Percentiles rank a stretch among this genome's conserved stretches.
Conservation (phyloP, 306 rosid genomes). For the Castanopsis chinensis region DNA sequence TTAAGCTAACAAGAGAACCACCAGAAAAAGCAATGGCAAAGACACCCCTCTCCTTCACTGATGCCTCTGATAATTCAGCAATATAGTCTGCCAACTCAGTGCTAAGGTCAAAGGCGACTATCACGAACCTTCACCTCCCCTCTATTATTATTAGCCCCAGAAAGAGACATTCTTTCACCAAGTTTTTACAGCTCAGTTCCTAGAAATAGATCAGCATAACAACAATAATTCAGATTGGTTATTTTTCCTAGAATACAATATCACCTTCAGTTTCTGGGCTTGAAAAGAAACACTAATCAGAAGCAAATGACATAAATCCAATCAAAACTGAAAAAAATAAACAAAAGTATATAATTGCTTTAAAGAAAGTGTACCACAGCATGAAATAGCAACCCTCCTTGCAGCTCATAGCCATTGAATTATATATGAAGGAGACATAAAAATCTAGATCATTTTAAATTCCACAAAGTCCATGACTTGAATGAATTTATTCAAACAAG, state of each 20-base stretch:
- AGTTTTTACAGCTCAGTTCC: slow-evolving; percentile 20
- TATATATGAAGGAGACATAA: too few relatives aligned
- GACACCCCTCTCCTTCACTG: slow-evolving; percentile 88
- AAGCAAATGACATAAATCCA: slow-evolving; percentile 11
- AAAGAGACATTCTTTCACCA: slow-evolving; percentile 57
- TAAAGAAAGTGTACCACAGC: too few relatives aligned
- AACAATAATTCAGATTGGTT: slow-evolving; percentile 14
- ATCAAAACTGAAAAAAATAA: too few relatives aligned
- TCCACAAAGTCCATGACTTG: too few relatives aligned
- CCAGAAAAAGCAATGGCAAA: slow-evolving; percentile 94
- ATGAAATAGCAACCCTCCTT: too few relatives aligned
- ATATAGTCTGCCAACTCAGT: slow-evolving; percentile 85
- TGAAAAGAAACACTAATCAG: slow-evolving; percentile 11
- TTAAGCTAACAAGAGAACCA: slow-evolving; percentile 96
- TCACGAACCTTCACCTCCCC: slow-evolving; percentile 76
- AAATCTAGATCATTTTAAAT: too few relatives aligned
- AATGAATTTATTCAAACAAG: too few relatives aligned
- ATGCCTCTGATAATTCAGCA: slow-evolving; percentile 79
- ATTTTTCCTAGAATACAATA: not conserved
- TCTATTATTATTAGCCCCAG: slow-evolving; percentile 48
- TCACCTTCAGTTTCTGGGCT: not conserved
- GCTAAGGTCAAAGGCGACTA: slow-evolving; percentile 75
- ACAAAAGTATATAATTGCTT: too few relatives aligned
- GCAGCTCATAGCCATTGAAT: too few relatives aligned
- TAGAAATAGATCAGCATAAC: not conserved